A percentile compares a stretch with the other conserved stretches of the same genome.
phyloP scores from a whole-genome alignment of 345 rosid species.

The Atalantia buxifolia region DNA sequence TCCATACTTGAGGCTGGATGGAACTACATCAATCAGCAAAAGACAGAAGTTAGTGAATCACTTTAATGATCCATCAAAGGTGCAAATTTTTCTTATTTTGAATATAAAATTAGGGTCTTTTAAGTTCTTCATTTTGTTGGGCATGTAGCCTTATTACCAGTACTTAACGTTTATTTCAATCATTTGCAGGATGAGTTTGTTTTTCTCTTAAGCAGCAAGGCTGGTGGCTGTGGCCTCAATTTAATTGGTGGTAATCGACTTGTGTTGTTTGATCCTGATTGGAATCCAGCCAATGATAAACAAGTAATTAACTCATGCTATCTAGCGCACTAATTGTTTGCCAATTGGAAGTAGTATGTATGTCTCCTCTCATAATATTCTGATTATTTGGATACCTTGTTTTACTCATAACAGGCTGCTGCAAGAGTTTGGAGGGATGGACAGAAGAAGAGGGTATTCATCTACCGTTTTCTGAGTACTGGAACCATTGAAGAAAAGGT shows the following conservation, averaged over 20 bases:
- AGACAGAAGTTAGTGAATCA: conserved; percentile 90
- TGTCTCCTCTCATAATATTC: conserved; percentile 18
- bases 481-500: conserved; percentile 99
- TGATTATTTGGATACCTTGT: conserved; percentile 20
- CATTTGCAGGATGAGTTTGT: conserved; percentile 85
- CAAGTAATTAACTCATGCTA: conserved; percentile 49
- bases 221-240: conserved; percentile 99
- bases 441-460: conserved; percentile 94
- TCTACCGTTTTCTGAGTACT: conserved; percentile 89
- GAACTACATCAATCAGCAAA: conserved; percentile 91
- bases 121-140: conserved; percentile 3
- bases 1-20: conserved; percentile 90
- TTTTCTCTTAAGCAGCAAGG: conserved; percentile 96
- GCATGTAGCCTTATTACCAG: neutral
- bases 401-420: conserved; percentile 64
- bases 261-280: conserved; percentile 95
- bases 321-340: neutral
- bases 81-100: conserved; percentile 17
- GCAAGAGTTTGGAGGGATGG: conserved; percentile 99
- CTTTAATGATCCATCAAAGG: conserved; percentile 87
- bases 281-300: conserved; percentile 99
- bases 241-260: conserved; percentile 93
- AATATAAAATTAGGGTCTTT: neutral
- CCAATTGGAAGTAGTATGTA: neutral
- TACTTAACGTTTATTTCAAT: conserved; percentile 7